Evolutionary conservation across 257 asterid genomes (phyloP), one percentile per base, ranked within the genome.

Genomic region (Solanum medicagineum): DNA sequence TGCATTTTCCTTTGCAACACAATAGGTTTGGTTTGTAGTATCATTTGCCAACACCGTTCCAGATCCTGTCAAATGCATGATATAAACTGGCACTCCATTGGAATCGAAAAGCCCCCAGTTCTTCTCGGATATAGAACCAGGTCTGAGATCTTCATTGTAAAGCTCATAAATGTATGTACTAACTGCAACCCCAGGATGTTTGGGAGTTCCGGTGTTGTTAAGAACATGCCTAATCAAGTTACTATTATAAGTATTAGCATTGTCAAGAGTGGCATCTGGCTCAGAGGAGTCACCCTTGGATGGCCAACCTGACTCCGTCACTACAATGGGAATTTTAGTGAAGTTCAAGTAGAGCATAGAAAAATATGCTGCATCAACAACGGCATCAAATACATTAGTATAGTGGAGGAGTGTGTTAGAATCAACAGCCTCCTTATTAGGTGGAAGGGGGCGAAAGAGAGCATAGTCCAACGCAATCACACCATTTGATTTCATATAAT

Each of bases 271-370:
- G 22, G 99, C 97, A 16, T 93, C 98, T 0, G 92, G 92, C 90
- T 97, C 98, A 0, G 88, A 44, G 6, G 94, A 86, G 86, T 91
- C 95, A 1, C 98, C 99, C 90, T 92, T 93, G 14, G 98, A 95
- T 29, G 99, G 99, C 99, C 99, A 97, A 13, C 99, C 99, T 0
- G 99, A 91, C 80, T 97, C 99, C 0, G 96, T 94, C 83, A 97
- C 94, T 14, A 86, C 15, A 12, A 97, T 74, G 1, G 98, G 98
- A 22, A 97, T 87, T 62, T 93, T 94, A 0, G 97, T 95, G 86
- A 95, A 89, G 90, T 97, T 97, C 55, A 94, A 89, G 85, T 92
- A 89, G 0, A 96, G 86, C 97, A 94, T 97, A 17, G 99, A 95
- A 68, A 92, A 95, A 85, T 96, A 95, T 2, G 98, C 97, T 1